Conservation (phyloP, 495 filamentous ascomycete genomes). For the Neurospora sp. region DNA sequence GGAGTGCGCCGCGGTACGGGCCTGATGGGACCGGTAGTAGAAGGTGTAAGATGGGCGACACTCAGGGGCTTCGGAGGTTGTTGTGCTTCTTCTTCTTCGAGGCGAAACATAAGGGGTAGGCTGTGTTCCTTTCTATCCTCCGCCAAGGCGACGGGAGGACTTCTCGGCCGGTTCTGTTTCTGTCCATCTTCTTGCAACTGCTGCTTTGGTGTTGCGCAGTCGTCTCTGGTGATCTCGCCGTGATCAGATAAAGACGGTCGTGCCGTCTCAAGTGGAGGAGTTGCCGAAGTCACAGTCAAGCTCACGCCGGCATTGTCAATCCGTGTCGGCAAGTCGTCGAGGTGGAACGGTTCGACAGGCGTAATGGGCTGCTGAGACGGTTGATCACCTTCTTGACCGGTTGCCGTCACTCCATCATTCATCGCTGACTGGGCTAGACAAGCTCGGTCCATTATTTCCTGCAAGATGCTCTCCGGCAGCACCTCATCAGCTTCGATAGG, state of each 20-base stretch:
- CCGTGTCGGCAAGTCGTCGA: slow-evolving; percentile 23
- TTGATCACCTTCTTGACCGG: not conserved
- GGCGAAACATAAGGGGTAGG: slow-evolving; percentile 12
- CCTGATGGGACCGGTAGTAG: slow-evolving; percentile 11
- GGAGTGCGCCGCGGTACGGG: slow-evolving; percentile 11
- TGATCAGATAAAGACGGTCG: slow-evolving; percentile 6
- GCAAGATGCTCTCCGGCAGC: slow-evolving; percentile 33
- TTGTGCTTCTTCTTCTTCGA: slow-evolving; percentile 9
- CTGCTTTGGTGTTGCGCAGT: slow-evolving; percentile 8
- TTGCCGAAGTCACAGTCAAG: not conserved
- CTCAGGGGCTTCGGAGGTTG: not conserved
- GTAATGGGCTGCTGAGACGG: slow-evolving; percentile 8
- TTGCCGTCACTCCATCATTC: slow-evolving; percentile 5
- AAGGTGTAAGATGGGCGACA: slow-evolving; percentile 2
- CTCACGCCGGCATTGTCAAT: not conserved
- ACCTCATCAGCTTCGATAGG: slow-evolving; percentile 43
- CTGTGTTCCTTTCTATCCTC: slow-evolving; percentile 6
- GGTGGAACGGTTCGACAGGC: slow-evolving; percentile 27
- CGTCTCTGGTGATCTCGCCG: slow-evolving; percentile 3
- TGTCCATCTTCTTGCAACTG: not conserved
- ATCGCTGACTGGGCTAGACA: slow-evolving; percentile 9
- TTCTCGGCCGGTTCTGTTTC: not conserved
- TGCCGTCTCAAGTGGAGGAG: slow-evolving; percentile 1
- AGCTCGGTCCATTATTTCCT: slow-evolving; percentile 30
- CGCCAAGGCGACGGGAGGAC: not conserved